A percentile compares a stretch with the other conserved stretches of the same genome.
phyloP scores from a whole-genome alignment of 345 rosid genomes.

The Limnanthes douglasii region DNA sequence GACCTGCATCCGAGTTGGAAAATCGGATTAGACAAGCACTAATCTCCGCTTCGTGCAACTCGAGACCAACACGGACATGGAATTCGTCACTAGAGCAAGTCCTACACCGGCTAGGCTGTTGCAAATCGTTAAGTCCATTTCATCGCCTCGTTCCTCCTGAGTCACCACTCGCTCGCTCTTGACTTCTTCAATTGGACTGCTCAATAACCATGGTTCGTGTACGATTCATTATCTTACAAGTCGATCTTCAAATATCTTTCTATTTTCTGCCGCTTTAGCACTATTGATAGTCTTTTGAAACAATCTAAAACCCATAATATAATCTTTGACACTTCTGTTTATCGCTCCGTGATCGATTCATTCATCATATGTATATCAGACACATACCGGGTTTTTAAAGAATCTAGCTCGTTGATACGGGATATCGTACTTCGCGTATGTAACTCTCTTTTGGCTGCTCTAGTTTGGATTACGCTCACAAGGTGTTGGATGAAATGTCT shows the following conservation, averaged over 20 bases:
- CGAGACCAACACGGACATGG: conserved; percentile 34
- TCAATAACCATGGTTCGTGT: conserved; percentile 52
- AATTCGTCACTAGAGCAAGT: conserved; percentile 30
- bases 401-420: conserved; percentile 10
- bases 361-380: conserved; percentile 20
- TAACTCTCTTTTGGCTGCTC: no score
- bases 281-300: conserved; percentile 26
- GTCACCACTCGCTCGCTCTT: conserved; percentile 45
- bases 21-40: conserved; percentile 34
- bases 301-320: conserved; percentile 23
- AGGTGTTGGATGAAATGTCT: conserved; percentile 36
- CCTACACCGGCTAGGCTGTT: conserved; percentile 29
- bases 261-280: conserved; percentile 24
- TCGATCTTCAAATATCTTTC: conserved; percentile 46
- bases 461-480: conserved; percentile 18
- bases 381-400: conserved; percentile 29
- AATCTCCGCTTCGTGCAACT: conserved; percentile 33
- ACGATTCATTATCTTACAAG: no score
- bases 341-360: no score
- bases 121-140: conserved; percentile 27
- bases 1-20: conserved; percentile 19
- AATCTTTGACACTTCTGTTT: no score
- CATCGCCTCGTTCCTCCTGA: conserved; percentile 38
- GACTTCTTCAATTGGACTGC: conserved; percentile 73
- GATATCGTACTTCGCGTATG: no score